Evolutionary conservation across 2,329 filamentous ascomycete genomes (phyloP).

Genomic region (Pseudopithomyces maydicus): DNA sequence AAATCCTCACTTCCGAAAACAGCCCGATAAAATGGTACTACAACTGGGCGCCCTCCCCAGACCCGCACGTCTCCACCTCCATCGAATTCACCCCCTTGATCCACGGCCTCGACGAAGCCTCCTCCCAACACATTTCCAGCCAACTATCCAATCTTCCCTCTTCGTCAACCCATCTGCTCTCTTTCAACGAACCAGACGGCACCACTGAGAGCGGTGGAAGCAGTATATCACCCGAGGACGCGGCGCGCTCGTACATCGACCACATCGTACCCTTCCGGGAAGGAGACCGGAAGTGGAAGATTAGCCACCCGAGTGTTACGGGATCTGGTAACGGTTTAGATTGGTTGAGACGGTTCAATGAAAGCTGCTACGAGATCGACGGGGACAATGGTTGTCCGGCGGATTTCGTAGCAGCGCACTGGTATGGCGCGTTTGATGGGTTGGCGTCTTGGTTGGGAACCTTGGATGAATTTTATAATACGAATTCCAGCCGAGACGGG

Average conservation of each 20-base stretch:
- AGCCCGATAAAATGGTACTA: constrained; percentile 82
- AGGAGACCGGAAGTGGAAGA: constrained; percentile 61
- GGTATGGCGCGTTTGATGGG: constrained; percentile 70
- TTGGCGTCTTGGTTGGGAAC: constrained; percentile 69
- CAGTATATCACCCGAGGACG: constrained; percentile 63
- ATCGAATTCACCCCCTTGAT: constrained; percentile 82
- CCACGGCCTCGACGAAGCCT: constrained; percentile 62
- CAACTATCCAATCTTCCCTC: constrained; percentile 63
- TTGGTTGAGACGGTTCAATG: constrained; percentile 72
- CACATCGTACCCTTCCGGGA: constrained; percentile 72
- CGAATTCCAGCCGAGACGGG: constrained; percentile 57
- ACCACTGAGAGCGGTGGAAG: constrained; percentile 64
- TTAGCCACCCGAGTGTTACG: constrained; percentile 73
- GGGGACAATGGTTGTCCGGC: constrained; percentile 50
- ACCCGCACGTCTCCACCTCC: constrained; percentile 59
- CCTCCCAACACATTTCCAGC: constrained; percentile 59
- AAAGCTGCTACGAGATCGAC: constrained; percentile 55
- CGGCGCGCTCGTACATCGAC: constrained; percentile 72
- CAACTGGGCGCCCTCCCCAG: constrained; percentile 67
- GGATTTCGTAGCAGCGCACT: constrained; percentile 60
- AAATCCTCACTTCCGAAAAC: constrained; percentile 64
- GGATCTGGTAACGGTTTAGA: constrained; percentile 61
- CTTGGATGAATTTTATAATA: constrained; percentile 56
- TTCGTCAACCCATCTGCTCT: constrained; percentile 68
- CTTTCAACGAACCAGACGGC: constrained; percentile 82